Percentiles rank a stretch among this genome's conserved stretches.
Evolutionary conservation across 352 stramenopile genomes (phyloP).

Genomic region (Aphanomyces cochlioides): DNA sequence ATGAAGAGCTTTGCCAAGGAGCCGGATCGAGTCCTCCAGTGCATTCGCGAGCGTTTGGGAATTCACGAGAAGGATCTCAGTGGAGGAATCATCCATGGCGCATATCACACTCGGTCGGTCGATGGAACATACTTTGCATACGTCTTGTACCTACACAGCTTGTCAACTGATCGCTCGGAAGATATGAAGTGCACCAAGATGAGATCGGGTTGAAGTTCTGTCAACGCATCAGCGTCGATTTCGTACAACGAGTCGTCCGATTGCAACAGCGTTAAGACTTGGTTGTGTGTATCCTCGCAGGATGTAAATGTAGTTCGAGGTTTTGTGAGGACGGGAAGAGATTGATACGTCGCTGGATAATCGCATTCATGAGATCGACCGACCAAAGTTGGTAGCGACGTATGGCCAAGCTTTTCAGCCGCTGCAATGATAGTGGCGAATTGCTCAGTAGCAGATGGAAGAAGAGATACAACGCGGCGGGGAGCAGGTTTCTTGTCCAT

Average conservation of each 20-base stretch:
- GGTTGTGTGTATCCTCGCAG: slow-evolving; percentile 57
- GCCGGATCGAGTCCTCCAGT: slow-evolving; percentile 48
- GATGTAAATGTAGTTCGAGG: slow-evolving; percentile 61
- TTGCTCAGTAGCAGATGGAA: slow-evolving; percentile 68
- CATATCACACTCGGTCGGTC: slow-evolving; percentile 51
- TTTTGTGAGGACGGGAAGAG: slow-evolving; percentile 54
- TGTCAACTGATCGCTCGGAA: not conserved
- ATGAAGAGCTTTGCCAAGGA: slow-evolving; percentile 46
- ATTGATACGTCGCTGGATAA: slow-evolving; percentile 41
- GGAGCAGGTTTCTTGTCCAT: not conserved
- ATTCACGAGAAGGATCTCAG: slow-evolving; percentile 23
- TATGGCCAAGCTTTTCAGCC: not conserved
- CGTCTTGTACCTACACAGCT: slow-evolving; percentile 39
- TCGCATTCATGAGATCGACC: slow-evolving; percentile 76
- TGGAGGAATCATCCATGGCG: slow-evolving; percentile 24
- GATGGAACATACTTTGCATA: slow-evolving; percentile 72
- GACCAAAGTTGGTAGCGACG: slow-evolving; percentile 46
- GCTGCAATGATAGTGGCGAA: slow-evolving; percentile 30
- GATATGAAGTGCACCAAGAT: slow-evolving; percentile 43
- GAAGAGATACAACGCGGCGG: slow-evolving; percentile 58
- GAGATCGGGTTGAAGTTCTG: slow-evolving; percentile 49
- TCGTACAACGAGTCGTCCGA: slow-evolving; percentile 58
- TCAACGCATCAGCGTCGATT: slow-evolving; percentile 44
- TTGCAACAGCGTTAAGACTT: slow-evolving; percentile 51
- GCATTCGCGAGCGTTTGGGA: slow-evolving; percentile 38